Base-by-base conservation (phyloP, 1,139 yeast genomes). In the Yamadazyma songkhlaensis region DNA sequence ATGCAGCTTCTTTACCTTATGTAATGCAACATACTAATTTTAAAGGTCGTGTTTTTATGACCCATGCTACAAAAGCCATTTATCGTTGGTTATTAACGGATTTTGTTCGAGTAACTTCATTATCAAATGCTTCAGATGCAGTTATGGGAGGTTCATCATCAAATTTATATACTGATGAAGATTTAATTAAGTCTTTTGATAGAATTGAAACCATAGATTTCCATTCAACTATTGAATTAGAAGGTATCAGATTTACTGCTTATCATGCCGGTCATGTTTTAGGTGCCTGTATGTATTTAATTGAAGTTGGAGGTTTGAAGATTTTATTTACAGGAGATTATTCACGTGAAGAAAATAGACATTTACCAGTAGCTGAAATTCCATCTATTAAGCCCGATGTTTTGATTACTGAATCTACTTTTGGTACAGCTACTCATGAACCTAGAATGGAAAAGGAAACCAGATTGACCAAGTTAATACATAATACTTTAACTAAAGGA, bases 221-320 rank as follows among this genome's bases (percentile, higher is more conserved):
- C 60, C 98, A 92, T 61, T 88, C 97, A 5, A 92, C 98, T 0
- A 77, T 89, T 53, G 97, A 92, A 53, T 85, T 90, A 30, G 94
- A 84, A 40, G 98, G 98, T 36, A 83, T 94, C 41, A 73, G 95
- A 54, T 92, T 92, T 64, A 94, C 98, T 1, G 98, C 98, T 4
- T 94, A 84, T 59, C 98, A 92, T 63, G 99, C 98, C 3, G 99
- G 99, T 11, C 99, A 92, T 72, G 99, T 92, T 13, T 70, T 92
- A 36, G 99, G 99, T 36, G 97, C 98, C 10, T 97, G 98, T 26
- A 92, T 92, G 97, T 92, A 84, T 58, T 82, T 92, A 49, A 78
- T 92, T 35, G 99, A 92, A 59, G 84, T 94, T 51, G 97, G 96
- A 7, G 97, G 97, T 0, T 68, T 92, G 44, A 86, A 88, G 49